These are phyloP conservation scores for Pichia sp. DNA, from an alignment of 1,139 yeast species.

Conservation along the genomic window DNA sequence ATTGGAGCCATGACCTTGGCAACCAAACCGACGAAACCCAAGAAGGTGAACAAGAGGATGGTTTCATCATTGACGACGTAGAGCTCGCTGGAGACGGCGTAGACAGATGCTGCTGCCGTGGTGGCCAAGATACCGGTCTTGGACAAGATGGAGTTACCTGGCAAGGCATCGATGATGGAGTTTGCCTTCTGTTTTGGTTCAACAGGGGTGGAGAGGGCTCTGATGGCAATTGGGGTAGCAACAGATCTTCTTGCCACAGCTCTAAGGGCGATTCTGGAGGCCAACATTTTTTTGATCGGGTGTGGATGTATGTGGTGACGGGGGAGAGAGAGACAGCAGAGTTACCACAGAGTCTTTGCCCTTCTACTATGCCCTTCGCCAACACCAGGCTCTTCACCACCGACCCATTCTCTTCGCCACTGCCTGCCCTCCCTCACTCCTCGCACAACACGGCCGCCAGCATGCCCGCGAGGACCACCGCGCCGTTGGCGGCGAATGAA, in stretches of 20 bases:
- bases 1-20: slow-evolving; percentile 92
- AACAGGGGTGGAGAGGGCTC: slow-evolving; percentile 56
- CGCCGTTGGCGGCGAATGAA: neutral
- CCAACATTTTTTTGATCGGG: slow-evolving; percentile 16
- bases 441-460: neutral
- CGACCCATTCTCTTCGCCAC: neutral
- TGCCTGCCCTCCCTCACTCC: neutral
- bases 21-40: slow-evolving; percentile 67
- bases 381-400: neutral
- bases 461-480: neutral
- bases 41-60: slow-evolving; percentile 74
- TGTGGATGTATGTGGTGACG: neutral
- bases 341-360: neutral
- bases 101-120: slow-evolving; percentile 87
- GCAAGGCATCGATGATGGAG: slow-evolving; percentile 85
- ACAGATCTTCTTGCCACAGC: slow-evolving; percentile 7
- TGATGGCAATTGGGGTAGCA: slow-evolving; percentile 45
- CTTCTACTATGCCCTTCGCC: neutral
- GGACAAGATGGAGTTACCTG: slow-evolving; percentile 83
- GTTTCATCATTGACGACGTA: slow-evolving; percentile 94
- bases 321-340: neutral
- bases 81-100: slow-evolving; percentile 90
- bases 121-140: slow-evolving; percentile 96
- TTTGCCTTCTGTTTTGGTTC: slow-evolving; percentile 93
- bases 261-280: slow-evolving; percentile 21